Evolutionary conservation across 2,329 filamentous ascomycete species (phyloP).

Genomic region (Nakataea oryzae): DNA sequence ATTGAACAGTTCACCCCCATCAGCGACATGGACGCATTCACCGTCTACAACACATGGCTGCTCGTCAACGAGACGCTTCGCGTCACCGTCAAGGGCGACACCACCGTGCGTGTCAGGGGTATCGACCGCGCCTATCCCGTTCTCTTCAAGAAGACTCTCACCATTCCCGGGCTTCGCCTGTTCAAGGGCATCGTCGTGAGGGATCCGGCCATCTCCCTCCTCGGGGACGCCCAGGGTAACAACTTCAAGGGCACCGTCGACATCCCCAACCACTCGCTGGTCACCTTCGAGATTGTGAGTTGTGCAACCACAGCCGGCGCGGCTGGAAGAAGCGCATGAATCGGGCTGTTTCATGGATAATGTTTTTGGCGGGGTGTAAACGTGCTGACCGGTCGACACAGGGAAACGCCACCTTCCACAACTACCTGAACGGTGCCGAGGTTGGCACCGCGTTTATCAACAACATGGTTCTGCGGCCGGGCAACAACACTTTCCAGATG

Average conservation of each 20-base stretch:
- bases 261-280: constrained; percentile 54
- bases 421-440: constrained; percentile 36
- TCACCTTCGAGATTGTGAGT: constrained; percentile 54
- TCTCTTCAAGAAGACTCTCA: constrained; percentile 45
- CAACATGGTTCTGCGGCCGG: constrained; percentile 47
- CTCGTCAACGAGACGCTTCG: constrained; percentile 37
- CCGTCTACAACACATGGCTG: constrained; percentile 43
- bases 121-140: constrained; percentile 37
- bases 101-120: constrained; percentile 37
- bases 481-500: constrained; percentile 45
- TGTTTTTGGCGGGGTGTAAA: neutral
- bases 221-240: constrained; percentile 25
- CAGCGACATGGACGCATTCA: constrained; percentile 35
- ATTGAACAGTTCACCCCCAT: constrained; percentile 38
- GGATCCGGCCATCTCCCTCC: constrained; percentile 35
- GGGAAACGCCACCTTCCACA: constrained; percentile 54
- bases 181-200: constrained; percentile 44
- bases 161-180: constrained; percentile 39
- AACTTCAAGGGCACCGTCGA: constrained; percentile 51
- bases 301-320: neutral
- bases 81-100: constrained; percentile 40
- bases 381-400: constrained; percentile 14
- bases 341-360: too few species aligned
- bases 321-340: neutral
- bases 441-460: constrained; percentile 48